These are phyloP conservation scores for Populus euphratica DNA, from an alignment of 345 rosid species.

Conservation along the genomic window DNA sequence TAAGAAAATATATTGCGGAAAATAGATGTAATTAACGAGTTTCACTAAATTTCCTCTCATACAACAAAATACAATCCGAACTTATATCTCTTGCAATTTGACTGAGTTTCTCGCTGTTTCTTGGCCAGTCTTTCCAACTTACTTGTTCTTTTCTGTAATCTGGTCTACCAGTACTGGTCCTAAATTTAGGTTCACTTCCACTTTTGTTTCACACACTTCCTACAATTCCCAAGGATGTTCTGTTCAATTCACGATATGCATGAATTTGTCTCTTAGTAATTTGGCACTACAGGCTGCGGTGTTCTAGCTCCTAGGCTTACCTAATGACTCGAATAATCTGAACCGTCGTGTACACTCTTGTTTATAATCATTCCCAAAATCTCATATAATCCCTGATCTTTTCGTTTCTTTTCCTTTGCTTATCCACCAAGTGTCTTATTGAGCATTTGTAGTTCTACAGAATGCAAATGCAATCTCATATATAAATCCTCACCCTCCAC, in stretches of 20 bases:
- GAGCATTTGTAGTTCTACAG: background rate
- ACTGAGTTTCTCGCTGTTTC: background rate
- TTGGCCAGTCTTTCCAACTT: background rate
- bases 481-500: background rate
- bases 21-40: no score
- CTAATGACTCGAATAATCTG: constrained; percentile 5
- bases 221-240: constrained; percentile 60
- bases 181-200: constrained; percentile 17
- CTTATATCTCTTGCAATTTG: background rate
- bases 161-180: background rate
- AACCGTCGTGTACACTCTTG: background rate
- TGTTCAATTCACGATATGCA: constrained; percentile 25
- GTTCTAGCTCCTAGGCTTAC: constrained; percentile 52
- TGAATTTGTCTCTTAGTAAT: constrained; percentile 43
- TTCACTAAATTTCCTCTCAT: background rate
- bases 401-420: no score
- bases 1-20: background rate
- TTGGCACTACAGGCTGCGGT: constrained; percentile 44
- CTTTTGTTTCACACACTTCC: constrained; percentile 16
- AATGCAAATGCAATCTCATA: background rate
- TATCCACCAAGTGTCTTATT: background rate
- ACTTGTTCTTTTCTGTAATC: background rate
- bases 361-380: background rate
- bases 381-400: background rate
- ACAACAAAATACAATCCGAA: background rate